Conservation (phyloP, 1,284 basidiomycete species). For the Laetiporus sulphureus region DNA sequence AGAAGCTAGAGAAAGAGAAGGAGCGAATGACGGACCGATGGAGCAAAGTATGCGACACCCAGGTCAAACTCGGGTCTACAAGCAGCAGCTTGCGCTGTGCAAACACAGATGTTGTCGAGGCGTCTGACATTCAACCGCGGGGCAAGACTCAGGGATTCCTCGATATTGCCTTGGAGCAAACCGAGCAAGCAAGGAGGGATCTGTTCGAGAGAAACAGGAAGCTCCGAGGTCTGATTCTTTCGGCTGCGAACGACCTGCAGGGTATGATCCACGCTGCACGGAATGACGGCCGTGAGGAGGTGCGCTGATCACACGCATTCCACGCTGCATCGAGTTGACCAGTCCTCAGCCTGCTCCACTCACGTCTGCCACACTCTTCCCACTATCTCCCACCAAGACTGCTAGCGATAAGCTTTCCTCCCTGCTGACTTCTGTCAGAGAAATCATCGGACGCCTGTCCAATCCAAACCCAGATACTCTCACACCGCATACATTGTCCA, state of each 20-base stretch:
- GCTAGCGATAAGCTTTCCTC: conserved; percentile 46
- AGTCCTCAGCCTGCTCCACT: conserved; percentile 39
- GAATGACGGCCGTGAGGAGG: conserved; percentile 38
- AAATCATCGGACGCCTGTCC: conserved; percentile 14
- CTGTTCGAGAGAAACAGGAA: conserved; percentile 67
- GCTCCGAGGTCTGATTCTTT: conserved; percentile 63
- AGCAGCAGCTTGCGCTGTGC: conserved; percentile 48
- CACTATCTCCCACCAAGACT: conserved; percentile 39
- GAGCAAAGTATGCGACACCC: conserved; percentile 62
- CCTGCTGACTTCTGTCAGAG: conserved; percentile 40
- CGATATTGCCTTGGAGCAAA: conserved; percentile 69
- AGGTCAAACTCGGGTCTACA: conserved; percentile 41
- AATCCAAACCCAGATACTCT: background rate
- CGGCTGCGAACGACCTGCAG: conserved; percentile 65
- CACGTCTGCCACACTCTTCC: conserved; percentile 51
- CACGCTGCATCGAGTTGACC: too few species aligned
- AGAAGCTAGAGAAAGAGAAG: conserved; percentile 76
- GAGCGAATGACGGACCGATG: conserved; percentile 77
- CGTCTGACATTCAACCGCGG: conserved; percentile 33
- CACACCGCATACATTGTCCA: conserved; percentile 8
- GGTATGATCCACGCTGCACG: conserved; percentile 41
- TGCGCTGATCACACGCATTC: conserved; percentile 21
- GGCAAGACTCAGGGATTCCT: conserved; percentile 50
- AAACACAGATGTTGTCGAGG: conserved; percentile 46
- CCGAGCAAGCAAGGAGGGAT: conserved; percentile 60